Evolutionary conservation across 495 filamentous ascomycete species (phyloP).

Genomic region (Tuber aestivum): DNA sequence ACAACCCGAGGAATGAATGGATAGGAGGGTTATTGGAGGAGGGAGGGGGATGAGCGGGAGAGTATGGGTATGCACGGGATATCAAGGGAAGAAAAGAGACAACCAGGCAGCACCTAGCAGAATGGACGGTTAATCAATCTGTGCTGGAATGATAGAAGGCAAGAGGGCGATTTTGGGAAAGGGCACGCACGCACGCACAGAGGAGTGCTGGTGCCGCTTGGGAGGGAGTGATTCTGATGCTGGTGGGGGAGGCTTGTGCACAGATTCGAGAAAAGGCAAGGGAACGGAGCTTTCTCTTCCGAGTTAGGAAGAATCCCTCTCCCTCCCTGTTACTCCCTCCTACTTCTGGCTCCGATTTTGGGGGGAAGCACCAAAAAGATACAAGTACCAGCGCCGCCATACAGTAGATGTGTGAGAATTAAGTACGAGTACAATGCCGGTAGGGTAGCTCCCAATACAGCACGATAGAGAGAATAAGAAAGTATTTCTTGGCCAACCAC

Average conservation of each 20-base stretch:
- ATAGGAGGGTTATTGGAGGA: conserved; percentile 17
- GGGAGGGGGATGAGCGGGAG: conserved; percentile 27
- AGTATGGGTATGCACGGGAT: conserved; percentile 38
- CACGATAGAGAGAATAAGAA: neutral
- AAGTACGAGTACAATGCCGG: neutral
- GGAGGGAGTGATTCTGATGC: neutral
- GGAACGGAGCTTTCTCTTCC: conserved; percentile 13
- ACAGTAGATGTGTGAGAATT: neutral
- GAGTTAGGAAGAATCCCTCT: neutral
- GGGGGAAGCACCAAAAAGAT: neutral
- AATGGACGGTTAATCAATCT: conserved; percentile 16
- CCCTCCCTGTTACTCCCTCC: neutral
- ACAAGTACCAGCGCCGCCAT: neutral
- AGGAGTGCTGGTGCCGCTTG: conserved; percentile 5
- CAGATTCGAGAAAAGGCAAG: conserved; percentile 38
- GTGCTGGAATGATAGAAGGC: conserved; percentile 24
- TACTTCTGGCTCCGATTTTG: neutral
- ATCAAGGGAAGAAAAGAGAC: conserved; percentile 19
- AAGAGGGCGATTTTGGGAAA: conserved; percentile 23
- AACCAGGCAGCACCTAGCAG: conserved; percentile 15
- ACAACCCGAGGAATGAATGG: conserved; percentile 28
- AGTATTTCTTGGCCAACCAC: neutral
- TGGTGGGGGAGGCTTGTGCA: conserved; percentile 34
- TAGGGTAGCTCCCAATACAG: neutral
- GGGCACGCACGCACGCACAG: conserved; percentile 17